A percentile compares a stretch with the other conserved stretches of the same genome.
These are phyloP conservation scores for Sisymbrium altissimum DNA, from an alignment of 345 rosid genomes.

Conservation along the genomic window DNA sequence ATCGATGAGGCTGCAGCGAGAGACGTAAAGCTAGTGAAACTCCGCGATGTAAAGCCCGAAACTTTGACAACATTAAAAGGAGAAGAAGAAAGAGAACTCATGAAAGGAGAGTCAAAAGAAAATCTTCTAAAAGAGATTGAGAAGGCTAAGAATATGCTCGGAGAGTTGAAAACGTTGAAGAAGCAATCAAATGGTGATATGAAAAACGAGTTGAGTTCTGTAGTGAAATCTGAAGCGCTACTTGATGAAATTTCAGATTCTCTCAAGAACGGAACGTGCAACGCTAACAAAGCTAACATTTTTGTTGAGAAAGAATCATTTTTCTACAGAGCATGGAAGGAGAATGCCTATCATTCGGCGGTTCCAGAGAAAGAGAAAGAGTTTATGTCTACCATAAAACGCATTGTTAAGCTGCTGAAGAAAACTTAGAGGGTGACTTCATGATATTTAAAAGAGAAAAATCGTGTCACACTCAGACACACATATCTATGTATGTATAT, in stretches of 20 bases:
- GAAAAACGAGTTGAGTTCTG: conserved; percentile 14
- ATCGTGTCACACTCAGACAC: neutral
- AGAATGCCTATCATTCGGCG: conserved; percentile 21
- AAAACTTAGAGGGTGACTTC: conserved; percentile 9
- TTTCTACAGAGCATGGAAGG: conserved; percentile 31
- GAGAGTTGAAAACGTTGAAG: conserved; percentile 26
- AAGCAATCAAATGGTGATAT: conserved; percentile 18
- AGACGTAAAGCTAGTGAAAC: conserved; percentile 27
- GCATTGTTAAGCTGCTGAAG: conserved; percentile 26
- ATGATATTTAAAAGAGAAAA: neutral
- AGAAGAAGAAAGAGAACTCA: conserved; percentile 18
- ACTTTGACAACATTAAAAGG: conserved; percentile 14
- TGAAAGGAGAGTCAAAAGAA: neutral
- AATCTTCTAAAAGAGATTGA: conserved; percentile 26
- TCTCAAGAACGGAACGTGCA: conserved; percentile 23
- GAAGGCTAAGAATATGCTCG: conserved; percentile 21
- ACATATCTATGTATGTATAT: neutral
- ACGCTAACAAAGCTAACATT: conserved; percentile 6
- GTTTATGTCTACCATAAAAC: conserved; percentile 25
- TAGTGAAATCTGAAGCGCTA: conserved; percentile 32
- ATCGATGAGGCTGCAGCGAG: conserved; percentile 15
- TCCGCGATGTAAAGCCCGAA: conserved; percentile 24
- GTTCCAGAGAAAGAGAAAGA: conserved; percentile 36
- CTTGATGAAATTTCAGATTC: conserved; percentile 20
- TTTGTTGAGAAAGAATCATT: conserved; percentile 29